Evolutionary conservation across 768 basidiomycete genomes (phyloP), one percentile per base, ranked within the genome.

Genomic region (Lactifluus rugatus): DNA sequence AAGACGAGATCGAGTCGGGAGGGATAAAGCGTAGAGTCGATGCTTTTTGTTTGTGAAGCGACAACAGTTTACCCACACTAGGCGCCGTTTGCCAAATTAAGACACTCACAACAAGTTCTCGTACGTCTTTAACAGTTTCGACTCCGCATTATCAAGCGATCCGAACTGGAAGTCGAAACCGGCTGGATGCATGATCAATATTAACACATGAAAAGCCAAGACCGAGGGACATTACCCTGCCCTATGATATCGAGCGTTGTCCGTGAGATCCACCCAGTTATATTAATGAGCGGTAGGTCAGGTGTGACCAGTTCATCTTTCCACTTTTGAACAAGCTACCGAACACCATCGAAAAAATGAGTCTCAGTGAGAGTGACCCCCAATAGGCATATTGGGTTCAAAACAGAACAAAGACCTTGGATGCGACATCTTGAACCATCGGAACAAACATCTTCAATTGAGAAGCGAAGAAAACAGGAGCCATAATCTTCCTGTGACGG

Each of bases 161-260:
- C 63, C 65, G 2, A 66, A 64, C n/a, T 68, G 61, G 14, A 63
- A 57, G 41, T 65, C 66, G 31, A 68, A 68, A 13, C 65, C 67
- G 26, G 67, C 66, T 67, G 37, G 50, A 55, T 16, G 31, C 6
- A 14, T 11, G 9, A 31, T 62, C 48, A 17, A 26, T 39, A 28
- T 28, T 26, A 16, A 21, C 25, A 39, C 16, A 45, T 14, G 4
- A 1, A 2, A 6, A 7, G 21, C 28, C 26, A 48, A 9, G 19
- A 26, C 21, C 9, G 31, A 16, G n/a, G 2, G 47, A 11, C 31
- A 26, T 46, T 26, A 67, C 66, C 64, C 51, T 67, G 64, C 11
- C 66, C 66, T n/a, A 69, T 68, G 19, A 68, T 63, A 44, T 68
- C 67, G n/a, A 68, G 51, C 10, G 67, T 68, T 48, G 63, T 62